phyloP scores from a whole-genome alignment of 2,329 filamentous ascomycete genomes.

The Paracoccidioides brasiliensis region DNA sequence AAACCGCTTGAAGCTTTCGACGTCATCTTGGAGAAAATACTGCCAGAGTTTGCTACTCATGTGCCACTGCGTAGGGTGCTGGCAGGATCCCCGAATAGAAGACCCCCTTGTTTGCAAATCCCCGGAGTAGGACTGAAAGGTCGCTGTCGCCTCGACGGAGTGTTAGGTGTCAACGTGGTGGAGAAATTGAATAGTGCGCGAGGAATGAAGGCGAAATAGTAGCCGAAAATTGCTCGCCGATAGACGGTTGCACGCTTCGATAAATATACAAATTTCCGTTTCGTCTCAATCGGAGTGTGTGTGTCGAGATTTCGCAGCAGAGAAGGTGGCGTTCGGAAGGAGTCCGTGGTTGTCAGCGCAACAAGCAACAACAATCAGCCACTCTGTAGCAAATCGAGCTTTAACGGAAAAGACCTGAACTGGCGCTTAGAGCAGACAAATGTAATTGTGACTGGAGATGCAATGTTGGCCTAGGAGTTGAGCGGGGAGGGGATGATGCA shows the following conservation, averaged over 20 bases:
- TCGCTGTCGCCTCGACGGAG: slow-evolving; percentile 71
- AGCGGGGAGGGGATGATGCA: too few species aligned
- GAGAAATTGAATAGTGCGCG: slow-evolving; percentile 12
- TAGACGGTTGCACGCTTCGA: not conserved
- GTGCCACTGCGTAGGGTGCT: slow-evolving; percentile 34
- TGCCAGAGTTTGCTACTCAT: slow-evolving; percentile 98
- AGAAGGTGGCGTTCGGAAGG: too few species aligned
- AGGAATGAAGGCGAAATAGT: not conserved
- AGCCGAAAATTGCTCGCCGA: not conserved
- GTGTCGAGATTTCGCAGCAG: too few species aligned
- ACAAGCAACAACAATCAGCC: too few species aligned
- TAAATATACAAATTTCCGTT: not conserved
- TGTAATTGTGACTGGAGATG: too few species aligned
- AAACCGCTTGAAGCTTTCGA: slow-evolving; percentile 83
- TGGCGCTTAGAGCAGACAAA: too few species aligned
- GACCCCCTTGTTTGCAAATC: not conserved
- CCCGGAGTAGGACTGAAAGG: slow-evolving; percentile 40
- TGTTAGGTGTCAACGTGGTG: slow-evolving; percentile 14
- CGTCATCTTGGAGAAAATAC: slow-evolving; percentile 93
- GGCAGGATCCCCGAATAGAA: not conserved
- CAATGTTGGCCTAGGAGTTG: too few species aligned
- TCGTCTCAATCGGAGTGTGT: too few species aligned
- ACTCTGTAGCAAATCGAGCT: too few species aligned
- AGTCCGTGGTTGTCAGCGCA: too few species aligned
- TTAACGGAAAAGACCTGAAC: too few species aligned